Conservation (phyloP, 306 rosid species). For the Prunus kanzakura region DNA sequence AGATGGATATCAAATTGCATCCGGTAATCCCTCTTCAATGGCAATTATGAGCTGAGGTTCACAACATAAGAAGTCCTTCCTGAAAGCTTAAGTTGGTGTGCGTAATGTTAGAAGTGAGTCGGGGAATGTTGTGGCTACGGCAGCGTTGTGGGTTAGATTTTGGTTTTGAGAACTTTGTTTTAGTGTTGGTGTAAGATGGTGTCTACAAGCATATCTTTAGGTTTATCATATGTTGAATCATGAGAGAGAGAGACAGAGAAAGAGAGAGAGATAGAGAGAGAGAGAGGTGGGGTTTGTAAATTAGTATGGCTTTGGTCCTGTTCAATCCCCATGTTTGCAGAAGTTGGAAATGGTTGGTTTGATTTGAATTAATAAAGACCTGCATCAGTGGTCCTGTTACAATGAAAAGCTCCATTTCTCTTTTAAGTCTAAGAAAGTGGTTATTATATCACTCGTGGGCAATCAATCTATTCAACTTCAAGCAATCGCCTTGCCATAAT, state of each 20-base stretch:
- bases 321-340: slow-evolving; percentile 38
- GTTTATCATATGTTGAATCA: not conserved
- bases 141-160: slow-evolving; percentile 1
- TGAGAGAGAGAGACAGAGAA: not conserved
- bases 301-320: slow-evolving; percentile 13
- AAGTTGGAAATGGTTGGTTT: slow-evolving; percentile 42
- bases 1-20: slow-evolving; percentile 32
- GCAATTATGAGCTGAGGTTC: slow-evolving; percentile 38
- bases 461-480: too few relatives aligned
- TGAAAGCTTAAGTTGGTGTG: slow-evolving; percentile 7
- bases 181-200: slow-evolving; percentile 2
- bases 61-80: not conserved
- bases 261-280: not conserved
- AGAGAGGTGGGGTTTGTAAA: slow-evolving; percentile 6
- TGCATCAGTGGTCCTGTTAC: slow-evolving; percentile 12
- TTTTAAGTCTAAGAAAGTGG: not conserved
- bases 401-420: slow-evolving; percentile 15
- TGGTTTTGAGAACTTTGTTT: slow-evolving; percentile 7
- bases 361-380: slow-evolving; percentile 36
- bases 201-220: not conserved
- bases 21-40: slow-evolving; percentile 29
- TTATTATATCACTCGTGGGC: too few relatives aligned
- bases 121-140: not conserved
- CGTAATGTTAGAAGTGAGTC: not conserved
- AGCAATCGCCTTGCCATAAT: too few relatives aligned